These are phyloP conservation scores for Trifolium pratense DNA, from an alignment of 306 rosid species.

Conservation along the genomic window DNA sequence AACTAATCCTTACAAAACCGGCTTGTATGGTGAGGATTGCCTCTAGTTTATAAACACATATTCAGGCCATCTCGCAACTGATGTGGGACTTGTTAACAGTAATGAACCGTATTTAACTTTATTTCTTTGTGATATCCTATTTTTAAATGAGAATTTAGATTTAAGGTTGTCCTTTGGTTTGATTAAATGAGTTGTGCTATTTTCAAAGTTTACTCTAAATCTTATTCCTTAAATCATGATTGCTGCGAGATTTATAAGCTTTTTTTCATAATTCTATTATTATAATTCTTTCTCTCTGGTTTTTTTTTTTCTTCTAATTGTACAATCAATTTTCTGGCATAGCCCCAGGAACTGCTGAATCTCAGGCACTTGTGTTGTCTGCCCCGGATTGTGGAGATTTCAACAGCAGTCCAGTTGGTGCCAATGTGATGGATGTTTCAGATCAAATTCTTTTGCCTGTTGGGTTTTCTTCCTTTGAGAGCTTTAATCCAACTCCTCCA, in stretches of 20 bases:
- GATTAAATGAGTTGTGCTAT: slow-evolving; percentile 32
- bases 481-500: slow-evolving; percentile 71
- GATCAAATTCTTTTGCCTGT: slow-evolving; percentile 77
- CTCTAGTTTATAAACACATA: too few species aligned
- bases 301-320: slow-evolving; percentile 49
- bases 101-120: slow-evolving; percentile 17
- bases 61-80: too few species aligned
- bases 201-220: slow-evolving; percentile 16
- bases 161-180: slow-evolving; percentile 23
- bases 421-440: slow-evolving; percentile 59
- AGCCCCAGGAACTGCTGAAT: slow-evolving; percentile 99
- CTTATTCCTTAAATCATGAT: slow-evolving; percentile 19
- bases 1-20: too few species aligned
- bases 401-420: slow-evolving; percentile 78
- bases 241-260: slow-evolving; percentile 34
- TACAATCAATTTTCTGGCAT: slow-evolving; percentile 51
- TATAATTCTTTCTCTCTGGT: slow-evolving; percentile 18
- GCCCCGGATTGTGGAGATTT: slow-evolving; percentile 81
- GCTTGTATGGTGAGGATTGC: too few species aligned
- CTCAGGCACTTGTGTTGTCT: slow-evolving; percentile 80
- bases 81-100: too few species aligned
- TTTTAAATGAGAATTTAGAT: slow-evolving; percentile 13
- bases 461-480: slow-evolving; percentile 79
- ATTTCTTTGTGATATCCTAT: slow-evolving; percentile 30
- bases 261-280: slow-evolving; percentile 28